These are phyloP conservation scores for Exserohilum rostratum DNA, from an alignment of 2,329 filamentous ascomycete species.

Conservation along the genomic window DNA sequence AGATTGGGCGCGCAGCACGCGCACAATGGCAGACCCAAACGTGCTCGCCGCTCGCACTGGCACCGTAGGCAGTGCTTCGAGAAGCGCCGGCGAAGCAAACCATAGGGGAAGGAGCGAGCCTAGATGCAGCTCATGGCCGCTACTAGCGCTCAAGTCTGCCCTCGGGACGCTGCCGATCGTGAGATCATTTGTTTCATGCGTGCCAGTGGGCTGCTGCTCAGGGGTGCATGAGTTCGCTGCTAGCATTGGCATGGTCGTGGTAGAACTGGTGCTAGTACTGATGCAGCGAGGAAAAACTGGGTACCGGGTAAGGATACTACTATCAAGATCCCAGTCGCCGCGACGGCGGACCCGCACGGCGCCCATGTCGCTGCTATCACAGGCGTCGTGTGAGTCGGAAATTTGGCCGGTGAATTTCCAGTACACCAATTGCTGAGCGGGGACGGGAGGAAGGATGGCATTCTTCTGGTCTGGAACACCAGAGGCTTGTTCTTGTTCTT, in stretches of 20 bases:
- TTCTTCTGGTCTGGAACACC: neutral
- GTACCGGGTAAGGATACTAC: conserved; percentile 16
- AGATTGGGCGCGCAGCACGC: conserved; percentile 49
- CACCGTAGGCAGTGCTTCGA: conserved; percentile 47
- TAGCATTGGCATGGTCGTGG: too few species aligned
- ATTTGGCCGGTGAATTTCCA: conserved; percentile 26
- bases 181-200: neutral
- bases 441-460: too few species aligned
- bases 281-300: conserved; percentile 18
- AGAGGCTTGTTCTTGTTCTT: too few species aligned
- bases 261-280: too few species aligned
- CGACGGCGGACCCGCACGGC: too few species aligned
- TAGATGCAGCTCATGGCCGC: neutral
- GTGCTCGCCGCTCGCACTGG: conserved; percentile 43
- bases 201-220: too few species aligned
- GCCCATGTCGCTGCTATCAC: neutral
- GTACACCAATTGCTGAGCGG: conserved; percentile 19
- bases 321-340: neutral
- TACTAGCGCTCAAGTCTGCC: neutral
- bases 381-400: neutral
- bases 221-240: too few species aligned
- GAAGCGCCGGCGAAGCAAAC: conserved; percentile 47
- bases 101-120: conserved; percentile 45
- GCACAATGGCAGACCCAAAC: conserved; percentile 46
- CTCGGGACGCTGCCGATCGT: neutral